Evolutionary conservation across 768 basidiomycete species (phyloP).

Genomic region (Calvatia gigantea): DNA sequence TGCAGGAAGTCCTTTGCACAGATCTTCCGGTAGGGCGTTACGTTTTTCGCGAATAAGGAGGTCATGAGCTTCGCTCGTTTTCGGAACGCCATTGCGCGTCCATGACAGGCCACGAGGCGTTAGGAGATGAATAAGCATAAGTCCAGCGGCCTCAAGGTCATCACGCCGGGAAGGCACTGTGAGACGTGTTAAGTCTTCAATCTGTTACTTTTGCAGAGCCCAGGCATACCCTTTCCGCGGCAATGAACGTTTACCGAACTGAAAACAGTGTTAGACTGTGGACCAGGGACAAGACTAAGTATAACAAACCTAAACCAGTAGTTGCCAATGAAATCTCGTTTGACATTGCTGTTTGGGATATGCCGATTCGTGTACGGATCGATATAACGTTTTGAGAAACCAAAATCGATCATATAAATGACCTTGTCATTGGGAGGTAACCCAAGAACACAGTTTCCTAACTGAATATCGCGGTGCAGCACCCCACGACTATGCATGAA

Average conservation of each 20-base stretch:
- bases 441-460: constrained; percentile 74
- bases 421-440: constrained; percentile 50
- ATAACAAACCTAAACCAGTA: constrained; percentile 69
- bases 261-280: constrained; percentile 10
- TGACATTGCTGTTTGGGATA: constrained; percentile 63
- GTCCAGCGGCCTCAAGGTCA: constrained; percentile 71
- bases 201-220: not conserved
- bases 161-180: constrained; percentile 76
- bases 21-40: constrained; percentile 54
- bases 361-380: constrained; percentile 63
- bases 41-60: constrained; percentile 64
- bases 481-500: constrained; percentile 74
- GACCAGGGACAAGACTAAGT: not conserved
- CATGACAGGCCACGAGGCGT: constrained; percentile 73
- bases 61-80: constrained; percentile 59
- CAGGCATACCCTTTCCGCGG: constrained; percentile 57
- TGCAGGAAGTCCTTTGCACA: constrained; percentile 64
- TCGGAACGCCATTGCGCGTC: constrained; percentile 81
- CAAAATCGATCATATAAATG: constrained; percentile 85
- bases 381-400: constrained; percentile 77
- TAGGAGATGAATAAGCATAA: constrained; percentile 79
- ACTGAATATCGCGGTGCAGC: constrained; percentile 75
- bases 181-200: constrained; percentile 5
- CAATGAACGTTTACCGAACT: constrained; percentile 76
- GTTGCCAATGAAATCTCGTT: constrained; percentile 78